Evolutionary conservation across 192 early-diverging fungal species (phyloP).

Genomic region (Coemansia sp.): DNA sequence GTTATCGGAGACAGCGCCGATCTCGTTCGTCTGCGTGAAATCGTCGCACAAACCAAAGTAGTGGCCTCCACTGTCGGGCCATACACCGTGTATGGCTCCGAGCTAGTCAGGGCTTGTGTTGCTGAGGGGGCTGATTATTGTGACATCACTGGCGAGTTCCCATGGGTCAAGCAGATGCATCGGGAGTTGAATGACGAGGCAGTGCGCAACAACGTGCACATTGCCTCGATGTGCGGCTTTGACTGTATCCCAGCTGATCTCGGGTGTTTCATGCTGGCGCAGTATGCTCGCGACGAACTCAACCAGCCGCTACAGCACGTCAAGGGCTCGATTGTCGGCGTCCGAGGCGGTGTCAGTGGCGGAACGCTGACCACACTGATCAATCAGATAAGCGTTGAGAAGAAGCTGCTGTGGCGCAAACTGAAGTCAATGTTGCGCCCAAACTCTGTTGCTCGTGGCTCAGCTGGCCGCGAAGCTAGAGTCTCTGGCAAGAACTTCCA

Average conservation of each 20-base stretch:
- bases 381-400: slow-evolving; percentile 29
- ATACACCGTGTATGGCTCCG: slow-evolving; percentile 68
- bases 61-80: slow-evolving; percentile 85
- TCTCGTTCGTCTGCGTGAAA: slow-evolving; percentile 60
- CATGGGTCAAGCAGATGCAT: slow-evolving; percentile 66
- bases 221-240: slow-evolving; percentile 85
- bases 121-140: slow-evolving; percentile 73
- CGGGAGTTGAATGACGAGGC: slow-evolving; percentile 70
- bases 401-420: background rate
- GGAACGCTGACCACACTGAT: slow-evolving; percentile 62
- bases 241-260: slow-evolving; percentile 91
- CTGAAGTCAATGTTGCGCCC: background rate
- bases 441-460: background rate
- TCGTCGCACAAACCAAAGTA: slow-evolving; percentile 66
- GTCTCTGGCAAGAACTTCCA: slow-evolving; percentile 12
- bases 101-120: slow-evolving; percentile 56
- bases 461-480: background rate
- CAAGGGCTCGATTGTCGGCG: slow-evolving; percentile 61
- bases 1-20: slow-evolving; percentile 71
- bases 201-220: slow-evolving; percentile 60
- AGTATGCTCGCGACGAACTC: slow-evolving; percentile 56
- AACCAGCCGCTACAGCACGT: slow-evolving; percentile 58
- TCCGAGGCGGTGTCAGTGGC: slow-evolving; percentile 63
- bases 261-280: slow-evolving; percentile 71
- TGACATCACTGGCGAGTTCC: slow-evolving; percentile 85